Evolutionary conservation across 495 filamentous ascomycete species (phyloP), one percentile per base, ranked within the genome.

Genomic region (Thermothielavioides terrestris): DNA sequence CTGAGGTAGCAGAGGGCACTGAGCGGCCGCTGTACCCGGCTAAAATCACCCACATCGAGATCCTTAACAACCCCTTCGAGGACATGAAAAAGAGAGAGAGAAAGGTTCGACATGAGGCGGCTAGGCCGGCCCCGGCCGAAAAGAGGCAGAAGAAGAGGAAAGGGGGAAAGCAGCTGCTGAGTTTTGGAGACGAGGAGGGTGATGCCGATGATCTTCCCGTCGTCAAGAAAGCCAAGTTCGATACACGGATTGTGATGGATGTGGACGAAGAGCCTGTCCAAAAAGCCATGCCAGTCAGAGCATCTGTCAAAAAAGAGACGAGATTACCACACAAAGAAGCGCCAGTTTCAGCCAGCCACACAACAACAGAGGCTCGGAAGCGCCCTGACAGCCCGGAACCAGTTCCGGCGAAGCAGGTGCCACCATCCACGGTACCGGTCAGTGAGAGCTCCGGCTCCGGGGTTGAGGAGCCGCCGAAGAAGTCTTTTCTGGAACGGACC

Each of bases 211-310:
- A 77, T 17, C 70, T 71, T 4, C 76, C 80, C 6, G 64, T 78
- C n/a, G 71, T 83, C 5, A 94, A 91, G 61, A 96, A 94, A 63
- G 75, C 85, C 9, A 97, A 95, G 60, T 96, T 90, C 65, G 94
- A 97, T 60, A 80, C 87, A 14, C 83, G 82, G 42, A 80, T 97
- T 35, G 83, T 94, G 17, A 79, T 79, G 55, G 83, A 79, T 17
- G 69, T 73, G 21, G 66, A 64, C 20, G 57, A 63, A 42, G 62
- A 70, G 45, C 42, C 56, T 31, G 50, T 57, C 48, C 48, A 58
- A 7, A 49, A 50, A n/a, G 52, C 60, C 21, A 57, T 49, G 40
- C 42, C 55, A 9, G 44, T 57, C 22, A 68, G 65, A 42, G 39
- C 46, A 12, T 44, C 54, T 15, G 28, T 21, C 45, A 60, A 62